A percentile compares a stretch with the other conserved stretches of the same genome.
Conservation (phyloP, 1,284 basidiomycete species). For the Ceratobasidium sp. region DNA sequence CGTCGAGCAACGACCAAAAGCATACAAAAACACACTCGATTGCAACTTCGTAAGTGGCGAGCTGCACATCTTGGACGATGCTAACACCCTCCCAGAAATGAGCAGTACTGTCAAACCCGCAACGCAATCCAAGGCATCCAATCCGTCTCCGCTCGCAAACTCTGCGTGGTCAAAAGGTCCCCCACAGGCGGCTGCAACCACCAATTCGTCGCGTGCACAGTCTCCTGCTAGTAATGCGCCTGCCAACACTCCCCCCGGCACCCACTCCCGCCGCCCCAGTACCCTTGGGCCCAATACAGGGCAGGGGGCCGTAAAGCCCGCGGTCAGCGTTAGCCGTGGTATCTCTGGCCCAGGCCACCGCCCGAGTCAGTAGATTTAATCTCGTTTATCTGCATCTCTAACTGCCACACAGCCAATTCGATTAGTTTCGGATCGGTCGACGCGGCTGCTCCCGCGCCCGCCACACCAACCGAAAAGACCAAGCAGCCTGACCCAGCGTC, state of each 20-base stretch:
- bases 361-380: neutral
- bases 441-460: neutral
- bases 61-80: neutral
- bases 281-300: conserved; percentile 5
- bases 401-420: conserved; percentile 1
- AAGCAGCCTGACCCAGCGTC: conserved; percentile 13
- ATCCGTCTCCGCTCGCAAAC: conserved; percentile 23
- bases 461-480: conserved; percentile 23
- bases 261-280: conserved; percentile 16
- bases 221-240: conserved; percentile 30
- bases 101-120: conserved; percentile 31
- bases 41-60: conserved; percentile 19
- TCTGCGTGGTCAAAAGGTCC: conserved; percentile 29
- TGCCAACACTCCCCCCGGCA: neutral
- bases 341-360: conserved; percentile 28
- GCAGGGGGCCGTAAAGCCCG: conserved; percentile 22
- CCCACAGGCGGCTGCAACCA: neutral
- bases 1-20: conserved; percentile 23
- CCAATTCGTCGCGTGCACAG: conserved; percentile 29
- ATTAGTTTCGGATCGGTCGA: conserved; percentile 33
- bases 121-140: conserved; percentile 20
- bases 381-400: neutral
- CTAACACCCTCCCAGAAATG: conserved; percentile 13
- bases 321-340: conserved; percentile 6
- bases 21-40: conserved; percentile 13